Evolutionary conservation across 306 rosid species (phyloP).

Genomic region (Senna tora): DNA sequence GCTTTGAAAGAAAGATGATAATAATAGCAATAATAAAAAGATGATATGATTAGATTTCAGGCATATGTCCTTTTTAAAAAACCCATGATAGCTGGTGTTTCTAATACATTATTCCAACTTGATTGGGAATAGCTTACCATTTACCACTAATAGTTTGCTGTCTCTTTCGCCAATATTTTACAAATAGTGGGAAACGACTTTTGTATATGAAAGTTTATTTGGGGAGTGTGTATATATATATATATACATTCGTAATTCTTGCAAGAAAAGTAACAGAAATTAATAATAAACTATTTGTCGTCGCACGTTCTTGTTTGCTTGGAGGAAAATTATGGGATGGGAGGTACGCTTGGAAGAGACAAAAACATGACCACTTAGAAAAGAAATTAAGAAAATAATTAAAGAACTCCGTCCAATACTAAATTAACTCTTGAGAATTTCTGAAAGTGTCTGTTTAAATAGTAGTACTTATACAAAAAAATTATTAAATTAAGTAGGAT

Average conservation of each 20-base stretch:
- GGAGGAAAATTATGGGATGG: too few species aligned
- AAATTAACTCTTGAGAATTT: background rate
- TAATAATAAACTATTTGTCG: constrained; percentile 3
- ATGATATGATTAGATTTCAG: background rate
- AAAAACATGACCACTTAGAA: constrained; percentile 26
- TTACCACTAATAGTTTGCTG: background rate
- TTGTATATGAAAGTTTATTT: background rate
- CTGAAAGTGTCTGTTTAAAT: background rate
- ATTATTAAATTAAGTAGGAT: background rate
- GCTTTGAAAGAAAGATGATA: constrained; percentile 1
- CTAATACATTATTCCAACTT: constrained; percentile 31
- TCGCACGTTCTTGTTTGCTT: constrained; percentile 41
- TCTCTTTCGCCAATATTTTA: background rate
- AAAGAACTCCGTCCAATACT: background rate
- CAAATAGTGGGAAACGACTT: constrained; percentile 43
- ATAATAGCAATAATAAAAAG: background rate
- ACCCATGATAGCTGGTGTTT: constrained; percentile 4
- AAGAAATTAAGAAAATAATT: background rate
- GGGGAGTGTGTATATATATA: background rate
- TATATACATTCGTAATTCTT: too few species aligned
- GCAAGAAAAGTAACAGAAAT: constrained; percentile 49
- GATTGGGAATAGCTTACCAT: background rate
- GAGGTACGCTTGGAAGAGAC: constrained; percentile 10
- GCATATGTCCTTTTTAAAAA: constrained; percentile 7
- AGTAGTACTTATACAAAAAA: background rate